Base-by-base conservation (phyloP, 108 stramenopile species). In the Skeletonema menzelii region DNA sequence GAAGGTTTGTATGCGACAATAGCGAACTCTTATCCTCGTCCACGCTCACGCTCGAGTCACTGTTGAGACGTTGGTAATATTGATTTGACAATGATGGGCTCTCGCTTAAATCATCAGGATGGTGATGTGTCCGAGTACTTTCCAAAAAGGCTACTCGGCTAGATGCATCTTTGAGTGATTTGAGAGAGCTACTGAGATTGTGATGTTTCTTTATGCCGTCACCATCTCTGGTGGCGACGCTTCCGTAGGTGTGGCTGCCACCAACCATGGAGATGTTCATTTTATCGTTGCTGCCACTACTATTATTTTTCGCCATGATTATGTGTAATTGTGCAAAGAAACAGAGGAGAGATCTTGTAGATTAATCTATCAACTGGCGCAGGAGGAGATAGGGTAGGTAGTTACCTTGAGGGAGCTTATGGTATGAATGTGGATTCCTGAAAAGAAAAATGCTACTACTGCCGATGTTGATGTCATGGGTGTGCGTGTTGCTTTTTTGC, bases 1-100 rank as follows among this genome's bases (percentile, higher is more conserved):
- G 89, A 19, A 94, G 59, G 20, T 65, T 71, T 49, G 76, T 58
- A 58, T 77, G 73, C 8, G 63, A 70, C 61, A 71, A 57, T 46
- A 72, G 60, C 11, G 30, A 12, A 42, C 67, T 19, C 24, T 40
- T 59, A 55, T 53, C 49, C 15, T 53, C 49, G 15, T 12, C 11
- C 22, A 53, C 49, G 22, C 49, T 53, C 49, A 53, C 49, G 22
- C 49, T 53, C 49, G 22, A 22, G 20, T 53, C 49, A 22, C 49
- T 53, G 49, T 22, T 15, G 20, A 49, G 47, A 49, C 47, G 47
- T 49, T 49, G 20, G 20, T 53, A 53, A 8, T 53, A 22, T 22
- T 22, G 8, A 53, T 20, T 10, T 2, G 49, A 53, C 22, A 53
- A 53, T 22, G 49, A 53, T 53, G 49, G 49, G 11, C 49, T 53